A percentile compares a stretch with the other conserved stretches of the same genome.
phyloP scores from a whole-genome alignment of 768 basidiomycete genomes.

The Leccinellum rugosiceps region DNA sequence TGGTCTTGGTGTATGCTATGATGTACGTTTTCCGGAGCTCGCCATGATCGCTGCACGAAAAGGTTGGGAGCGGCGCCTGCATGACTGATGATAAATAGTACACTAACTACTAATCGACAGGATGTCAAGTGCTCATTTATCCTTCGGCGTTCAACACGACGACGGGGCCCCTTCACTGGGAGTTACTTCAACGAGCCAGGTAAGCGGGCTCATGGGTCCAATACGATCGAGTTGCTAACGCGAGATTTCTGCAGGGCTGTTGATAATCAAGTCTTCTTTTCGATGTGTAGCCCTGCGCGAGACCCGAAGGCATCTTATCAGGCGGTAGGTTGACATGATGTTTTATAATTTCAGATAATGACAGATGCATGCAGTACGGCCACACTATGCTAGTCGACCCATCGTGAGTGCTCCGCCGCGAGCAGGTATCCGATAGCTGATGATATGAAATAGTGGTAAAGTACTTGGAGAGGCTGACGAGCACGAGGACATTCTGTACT shows the following conservation, averaged over 20 bases:
- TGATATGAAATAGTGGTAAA: conserved; percentile 52
- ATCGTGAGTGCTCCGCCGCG: conserved; percentile 49
- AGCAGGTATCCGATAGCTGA: conserved; percentile 3
- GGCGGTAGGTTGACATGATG: conserved; percentile 52
- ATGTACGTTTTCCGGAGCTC: conserved; percentile 92
- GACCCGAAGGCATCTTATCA: conserved; percentile 82
- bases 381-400: conserved; percentile 92
- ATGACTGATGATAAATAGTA: neutral
- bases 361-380: conserved; percentile 60
- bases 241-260: conserved; percentile 60
- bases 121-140: conserved; percentile 86
- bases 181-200: conserved; percentile 83
- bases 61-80: conserved; percentile 44
- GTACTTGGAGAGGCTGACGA: conserved; percentile 74
- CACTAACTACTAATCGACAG: conserved; percentile 36
- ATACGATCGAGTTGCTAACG: conserved; percentile 7
- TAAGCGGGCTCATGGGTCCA: conserved; percentile 22
- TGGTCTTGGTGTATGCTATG: conserved; percentile 95
- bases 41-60: conserved; percentile 86
- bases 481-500: conserved; percentile 74
- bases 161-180: conserved; percentile 96
- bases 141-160: conserved; percentile 95
- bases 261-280: conserved; percentile 95
- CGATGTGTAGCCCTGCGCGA: conserved; percentile 95
- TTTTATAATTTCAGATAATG: neutral